Percentiles rank a stretch among this genome's conserved stretches.
Conservation (phyloP, 2,329 filamentous ascomycete species). For the Paecilomyces variotii region DNA sequence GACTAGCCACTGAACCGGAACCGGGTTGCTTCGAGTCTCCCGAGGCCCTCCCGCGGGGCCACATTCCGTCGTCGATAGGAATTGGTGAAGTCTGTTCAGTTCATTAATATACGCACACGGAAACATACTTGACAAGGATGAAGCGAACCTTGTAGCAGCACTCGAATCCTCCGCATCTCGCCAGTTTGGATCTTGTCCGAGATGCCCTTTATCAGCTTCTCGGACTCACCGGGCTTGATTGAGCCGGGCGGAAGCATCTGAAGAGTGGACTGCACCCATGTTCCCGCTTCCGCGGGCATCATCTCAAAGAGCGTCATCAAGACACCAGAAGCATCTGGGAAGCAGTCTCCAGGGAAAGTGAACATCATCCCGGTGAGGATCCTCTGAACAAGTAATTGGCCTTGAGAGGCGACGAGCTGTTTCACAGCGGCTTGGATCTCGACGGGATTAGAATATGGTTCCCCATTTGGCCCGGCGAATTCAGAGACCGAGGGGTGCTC, state of each 20-base stretch:
- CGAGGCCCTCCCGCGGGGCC: conserved; percentile 85
- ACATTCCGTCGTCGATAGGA: conserved; percentile 89
- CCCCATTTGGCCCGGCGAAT: conserved; percentile 54
- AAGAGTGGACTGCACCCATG: conserved; percentile 79
- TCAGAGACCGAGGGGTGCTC: conserved; percentile 53
- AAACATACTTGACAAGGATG: not conserved
- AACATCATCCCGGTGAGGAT: conserved; percentile 99
- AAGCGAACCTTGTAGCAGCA: conserved; percentile 59
- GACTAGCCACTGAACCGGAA: conserved; percentile 66
- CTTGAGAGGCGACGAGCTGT: conserved; percentile 60
- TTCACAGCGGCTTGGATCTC: conserved; percentile 68
- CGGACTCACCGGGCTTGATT: conserved; percentile 69
- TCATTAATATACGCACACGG: not conserved
- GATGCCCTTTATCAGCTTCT: conserved; percentile 72
- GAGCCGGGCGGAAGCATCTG: conserved; percentile 75
- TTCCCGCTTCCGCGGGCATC: conserved; percentile 66
- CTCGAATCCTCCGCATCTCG: conserved; percentile 71
- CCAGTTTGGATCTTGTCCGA: conserved; percentile 63
- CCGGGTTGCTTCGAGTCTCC: conserved; percentile 73
- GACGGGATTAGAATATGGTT: conserved; percentile 53
- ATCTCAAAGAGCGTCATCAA: conserved; percentile 83
- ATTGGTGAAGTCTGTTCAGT: conserved; percentile 72
- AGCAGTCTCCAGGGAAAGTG: conserved; percentile 90
- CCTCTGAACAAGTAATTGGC: conserved; percentile 74
- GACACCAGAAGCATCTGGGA: conserved; percentile 89